Conservation (phyloP, 2,329 filamentous ascomycete species). For the Acrodontium crateriforme region DNA sequence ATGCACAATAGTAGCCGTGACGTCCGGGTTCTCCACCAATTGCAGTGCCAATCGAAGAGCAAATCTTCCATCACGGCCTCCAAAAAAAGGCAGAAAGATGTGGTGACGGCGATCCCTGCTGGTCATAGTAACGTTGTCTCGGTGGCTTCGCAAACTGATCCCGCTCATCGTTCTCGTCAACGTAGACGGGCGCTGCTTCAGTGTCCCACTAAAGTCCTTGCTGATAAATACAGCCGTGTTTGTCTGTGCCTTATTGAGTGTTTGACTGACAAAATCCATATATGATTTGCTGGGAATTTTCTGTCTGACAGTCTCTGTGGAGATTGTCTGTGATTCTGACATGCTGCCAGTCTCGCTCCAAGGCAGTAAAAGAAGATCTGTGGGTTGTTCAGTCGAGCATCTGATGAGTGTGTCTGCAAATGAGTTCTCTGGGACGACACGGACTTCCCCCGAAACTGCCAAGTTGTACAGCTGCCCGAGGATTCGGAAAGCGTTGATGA, state of each 20-base stretch:
- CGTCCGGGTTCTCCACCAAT: conserved; percentile 61
- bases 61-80: conserved; percentile 65
- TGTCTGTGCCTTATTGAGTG: conserved; percentile 49
- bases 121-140: conserved; percentile 43
- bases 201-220: conserved; percentile 45
- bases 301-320: conserved; percentile 39
- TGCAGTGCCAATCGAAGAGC: conserved; percentile 74
- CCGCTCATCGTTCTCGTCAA: conserved; percentile 40
- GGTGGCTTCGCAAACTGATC: conserved; percentile 45
- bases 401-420: conserved; percentile 66
- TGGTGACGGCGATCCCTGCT: conserved; percentile 60
- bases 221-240: conserved; percentile 72
- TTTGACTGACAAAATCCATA: conserved; percentile 56
- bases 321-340: conserved; percentile 45
- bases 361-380: conserved; percentile 65
- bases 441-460: conserved; percentile 66
- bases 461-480: conserved; percentile 77
- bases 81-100: conserved; percentile 77
- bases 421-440: conserved; percentile 61
- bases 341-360: conserved; percentile 78
- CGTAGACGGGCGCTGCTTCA: conserved; percentile 17
- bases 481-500: conserved; percentile 81
- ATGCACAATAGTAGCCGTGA: conserved; percentile 64
- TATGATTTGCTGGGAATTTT: conserved; percentile 52
- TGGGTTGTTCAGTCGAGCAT: conserved; percentile 40